Evolutionary conservation across 2,329 filamentous ascomycete species (phyloP), one percentile per base, ranked within the genome.

Genomic region (Xylaria sp.): DNA sequence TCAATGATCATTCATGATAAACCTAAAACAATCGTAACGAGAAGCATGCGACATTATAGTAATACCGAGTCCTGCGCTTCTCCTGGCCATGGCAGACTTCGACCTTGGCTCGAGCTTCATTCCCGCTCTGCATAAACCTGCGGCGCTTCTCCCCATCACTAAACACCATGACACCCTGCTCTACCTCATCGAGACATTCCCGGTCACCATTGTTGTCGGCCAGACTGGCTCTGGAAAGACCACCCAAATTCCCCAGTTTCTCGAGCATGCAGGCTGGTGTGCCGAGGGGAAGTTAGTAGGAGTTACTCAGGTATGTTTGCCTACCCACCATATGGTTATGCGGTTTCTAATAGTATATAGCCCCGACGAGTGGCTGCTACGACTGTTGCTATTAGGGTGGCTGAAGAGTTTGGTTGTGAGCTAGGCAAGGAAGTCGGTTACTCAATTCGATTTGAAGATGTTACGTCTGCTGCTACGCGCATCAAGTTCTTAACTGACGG

Each of bases 401-500:
- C 96, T 8, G 92, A 97, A 78, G 96, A 99, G 80, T 88, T 93
- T 79, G 89, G 90, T 62, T 96, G 93, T 78, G 91, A 94, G 71
- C 78, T 98, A 11, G 96, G 96, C 32, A 93, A 97, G 80, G 91
- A 97, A 77, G 92, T 95, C 27, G 96, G 96, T 62, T 98, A 97
- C 79, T 97, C 93, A 0, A 97, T 98, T 72, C 88, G 89, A 19
- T 92, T 99, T 76, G 95, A 99, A 78, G 95, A 98, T 85, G 88
- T 93, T 71, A 97, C 94, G 4, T 97, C 94, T 21, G 86, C 90
- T 19, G 85, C 88, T 39, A 99, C 96, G 0, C 89, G 89, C 61
- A 95, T 99, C 82, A 98, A 99, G 78, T 98, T 98, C 77, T 82
- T 98, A 71, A 99, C 95, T 0, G 96, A 99, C 81, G 95, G 95